Evolutionary conservation across 2,329 filamentous ascomycete genomes (phyloP).

Genomic region (Penicillium oxalicum): DNA sequence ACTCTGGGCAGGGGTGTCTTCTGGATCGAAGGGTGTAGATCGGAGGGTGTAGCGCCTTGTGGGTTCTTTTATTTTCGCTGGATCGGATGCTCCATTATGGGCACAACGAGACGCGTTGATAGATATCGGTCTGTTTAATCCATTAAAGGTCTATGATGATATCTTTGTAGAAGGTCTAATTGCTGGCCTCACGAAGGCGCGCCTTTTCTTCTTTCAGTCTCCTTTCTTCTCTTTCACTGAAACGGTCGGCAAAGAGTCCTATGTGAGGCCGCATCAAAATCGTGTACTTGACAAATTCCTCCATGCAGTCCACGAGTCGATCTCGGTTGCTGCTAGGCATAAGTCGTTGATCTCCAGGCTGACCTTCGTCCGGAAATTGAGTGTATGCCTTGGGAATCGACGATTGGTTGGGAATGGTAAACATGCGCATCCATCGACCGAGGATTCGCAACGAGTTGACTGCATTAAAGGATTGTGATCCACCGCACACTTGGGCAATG

Average conservation of each 20-base stretch:
- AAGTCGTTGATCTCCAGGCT: constrained; percentile 45
- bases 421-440: constrained; percentile 66
- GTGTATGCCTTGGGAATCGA: constrained; percentile 59
- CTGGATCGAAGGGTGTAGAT: too few species aligned
- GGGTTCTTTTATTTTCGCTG: too few species aligned
- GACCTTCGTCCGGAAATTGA: constrained; percentile 51
- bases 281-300: constrained; percentile 65
- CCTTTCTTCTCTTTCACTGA: constrained; percentile 49
- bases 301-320: constrained; percentile 60
- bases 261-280: constrained; percentile 59
- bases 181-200: neutral
- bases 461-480: constrained; percentile 62
- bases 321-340: constrained; percentile 54
- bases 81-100: too few species aligned
- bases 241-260: constrained; percentile 56
- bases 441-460: constrained; percentile 61
- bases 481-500: constrained; percentile 58
- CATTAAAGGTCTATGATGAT: too few species aligned
- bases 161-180: too few species aligned
- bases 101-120: too few species aligned
- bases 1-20: too few species aligned
- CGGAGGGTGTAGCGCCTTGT: too few species aligned
- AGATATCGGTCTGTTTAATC: too few species aligned
- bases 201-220: constrained; percentile 19
- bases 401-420: constrained; percentile 60